These are phyloP conservation scores for Auriscalpium microsporum DNA, from an alignment of 768 basidiomycete species.

Conservation along the genomic window DNA sequence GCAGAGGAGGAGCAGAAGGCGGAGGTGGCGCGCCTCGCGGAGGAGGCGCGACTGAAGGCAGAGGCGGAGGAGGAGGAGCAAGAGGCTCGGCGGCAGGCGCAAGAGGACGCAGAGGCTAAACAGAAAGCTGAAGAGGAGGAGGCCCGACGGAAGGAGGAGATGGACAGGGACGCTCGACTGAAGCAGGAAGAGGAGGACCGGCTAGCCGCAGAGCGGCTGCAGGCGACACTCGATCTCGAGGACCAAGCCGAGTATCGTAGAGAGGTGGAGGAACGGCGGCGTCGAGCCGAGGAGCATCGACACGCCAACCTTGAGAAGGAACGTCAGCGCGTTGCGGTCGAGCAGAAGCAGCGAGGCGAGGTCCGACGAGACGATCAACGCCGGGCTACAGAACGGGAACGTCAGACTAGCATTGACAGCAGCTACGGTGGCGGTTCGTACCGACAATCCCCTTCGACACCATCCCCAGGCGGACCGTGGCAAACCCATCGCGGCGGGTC, in stretches of 20 bases:
- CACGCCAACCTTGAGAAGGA: conserved; percentile 20
- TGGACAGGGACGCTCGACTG: too few relatives aligned
- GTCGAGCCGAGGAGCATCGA: conserved; percentile 28
- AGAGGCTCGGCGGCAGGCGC: conserved; percentile 1
- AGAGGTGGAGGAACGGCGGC: conserved; percentile 21
- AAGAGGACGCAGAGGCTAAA: background rate
- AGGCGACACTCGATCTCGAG: background rate
- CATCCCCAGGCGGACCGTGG: conserved; percentile 11
- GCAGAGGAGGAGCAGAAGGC: conserved; percentile 1
- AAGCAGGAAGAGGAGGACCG: background rate
- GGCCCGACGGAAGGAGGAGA: background rate
- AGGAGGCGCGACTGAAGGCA: conserved; percentile 5
- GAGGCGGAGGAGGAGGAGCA: conserved; percentile 3
- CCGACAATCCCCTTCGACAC: background rate
- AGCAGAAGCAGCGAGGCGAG: conserved; percentile 14
- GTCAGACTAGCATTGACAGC: conserved; percentile 22
- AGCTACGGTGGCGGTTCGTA: background rate
- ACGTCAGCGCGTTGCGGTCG: conserved; percentile 23
- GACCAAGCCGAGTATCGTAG: conserved; percentile 21
- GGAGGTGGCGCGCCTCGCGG: conserved; percentile 3
- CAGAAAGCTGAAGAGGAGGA: conserved; percentile 3
- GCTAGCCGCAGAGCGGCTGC: background rate
- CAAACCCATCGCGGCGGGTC: conserved; percentile 22
- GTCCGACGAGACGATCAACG: conserved; percentile 9
- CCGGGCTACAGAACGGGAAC: conserved; percentile 10